These are phyloP conservation scores for Zizania latifolia DNA, from an alignment of 176 grass and related monocot species.

Conservation along the genomic window DNA sequence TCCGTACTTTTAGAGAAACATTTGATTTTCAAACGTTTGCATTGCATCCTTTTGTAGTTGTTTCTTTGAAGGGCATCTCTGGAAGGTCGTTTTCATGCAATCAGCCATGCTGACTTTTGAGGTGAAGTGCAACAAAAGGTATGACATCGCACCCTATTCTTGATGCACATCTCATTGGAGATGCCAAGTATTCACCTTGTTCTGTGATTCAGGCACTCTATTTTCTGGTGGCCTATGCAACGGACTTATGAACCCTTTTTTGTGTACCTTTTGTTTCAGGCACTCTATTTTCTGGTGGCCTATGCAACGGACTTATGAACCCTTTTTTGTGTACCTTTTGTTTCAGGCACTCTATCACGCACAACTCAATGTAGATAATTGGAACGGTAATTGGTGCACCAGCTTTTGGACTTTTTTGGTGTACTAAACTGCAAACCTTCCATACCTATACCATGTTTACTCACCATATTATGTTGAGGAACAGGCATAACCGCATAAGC, in stretches of 20 bases:
- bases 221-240: background rate
- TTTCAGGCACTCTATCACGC: background rate
- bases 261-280: background rate
- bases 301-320: too few relatives aligned
- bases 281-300: background rate
- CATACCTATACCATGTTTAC: background rate
- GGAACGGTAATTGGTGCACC: background rate
- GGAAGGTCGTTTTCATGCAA: constrained; percentile 18
- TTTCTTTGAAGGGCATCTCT: background rate
- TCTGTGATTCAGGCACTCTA: background rate
- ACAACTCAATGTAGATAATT: background rate
- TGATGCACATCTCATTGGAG: constrained; percentile 16
- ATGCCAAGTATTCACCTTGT: background rate
- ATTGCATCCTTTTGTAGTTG: background rate
- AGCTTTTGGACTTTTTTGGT: background rate
- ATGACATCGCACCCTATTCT: background rate
- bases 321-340: background rate
- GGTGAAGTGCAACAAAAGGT: constrained; percentile 17
- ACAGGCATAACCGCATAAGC: constrained; percentile 9
- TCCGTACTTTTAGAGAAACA: background rate
- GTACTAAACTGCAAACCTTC: background rate
- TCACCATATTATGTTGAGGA: background rate
- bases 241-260: too few relatives aligned
- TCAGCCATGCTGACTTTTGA: constrained; percentile 17
- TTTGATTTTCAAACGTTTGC: background rate